Percentiles rank a stretch among this genome's conserved stretches.
Conservation (phyloP, 139 green algal species). For the Auxenochlorella pyrenoidosa region DNA sequence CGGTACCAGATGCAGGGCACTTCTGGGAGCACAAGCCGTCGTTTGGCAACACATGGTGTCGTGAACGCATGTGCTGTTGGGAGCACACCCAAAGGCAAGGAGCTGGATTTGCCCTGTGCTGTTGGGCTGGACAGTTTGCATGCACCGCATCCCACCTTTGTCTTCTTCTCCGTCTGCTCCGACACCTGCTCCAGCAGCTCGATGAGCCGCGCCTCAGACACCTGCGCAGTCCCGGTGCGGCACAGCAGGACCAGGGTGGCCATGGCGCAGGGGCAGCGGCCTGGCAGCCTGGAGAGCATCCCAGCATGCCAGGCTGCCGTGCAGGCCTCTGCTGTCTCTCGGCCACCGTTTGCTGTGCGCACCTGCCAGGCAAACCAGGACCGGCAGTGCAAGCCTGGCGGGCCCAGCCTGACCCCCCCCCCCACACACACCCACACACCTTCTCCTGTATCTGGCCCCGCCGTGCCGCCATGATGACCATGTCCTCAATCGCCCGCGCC, state of each 20-base stretch:
- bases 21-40: too few relatives aligned
- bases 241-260: background rate
- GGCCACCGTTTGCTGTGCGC: too few relatives aligned
- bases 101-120: too few relatives aligned
- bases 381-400: too few relatives aligned
- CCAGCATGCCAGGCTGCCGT: background rate
- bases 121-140: too few relatives aligned
- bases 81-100: too few relatives aligned
- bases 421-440: too few relatives aligned
- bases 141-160: constrained; percentile 49
- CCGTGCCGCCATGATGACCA: constrained; percentile 84
- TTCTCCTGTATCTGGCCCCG: constrained; percentile 82
- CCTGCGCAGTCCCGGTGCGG: constrained; percentile 47
- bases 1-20: too few relatives aligned
- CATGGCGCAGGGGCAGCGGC: background rate
- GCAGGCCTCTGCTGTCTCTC: background rate
- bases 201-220: constrained; percentile 86
- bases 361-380: too few relatives aligned
- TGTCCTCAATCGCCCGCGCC: constrained; percentile 89
- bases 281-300: background rate
- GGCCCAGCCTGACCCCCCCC: too few relatives aligned
- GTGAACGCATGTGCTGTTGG: too few relatives aligned
- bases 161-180: constrained; percentile 58
- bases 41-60: too few relatives aligned
- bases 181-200: constrained; percentile 84